Evolutionary conservation across 2,329 filamentous ascomycete genomes (phyloP), one percentile per base, ranked within the genome.

Genomic region (Fusarium sp.): DNA sequence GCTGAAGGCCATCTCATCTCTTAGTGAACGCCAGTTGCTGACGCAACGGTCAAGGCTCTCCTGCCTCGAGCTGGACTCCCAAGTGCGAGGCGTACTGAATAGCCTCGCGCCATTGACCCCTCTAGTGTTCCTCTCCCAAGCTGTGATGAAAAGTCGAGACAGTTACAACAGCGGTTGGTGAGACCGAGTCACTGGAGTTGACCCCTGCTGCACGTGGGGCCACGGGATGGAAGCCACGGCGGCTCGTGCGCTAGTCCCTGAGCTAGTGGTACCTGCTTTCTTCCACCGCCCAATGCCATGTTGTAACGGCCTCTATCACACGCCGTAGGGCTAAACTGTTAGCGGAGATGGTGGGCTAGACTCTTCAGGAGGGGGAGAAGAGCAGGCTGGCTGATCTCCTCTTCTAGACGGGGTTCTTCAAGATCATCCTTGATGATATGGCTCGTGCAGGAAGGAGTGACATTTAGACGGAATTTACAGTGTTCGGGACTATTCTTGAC

Each of bases 181-280:
- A 54, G 24, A 54, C 27, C 47, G 27, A 54, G 27, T 54, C 47
- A 14, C 47, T 54, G 27, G 47, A 31, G 27, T 14, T 31, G 27
- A 67, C 64, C 71, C 72, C 69, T 74, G 58, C 38, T n/a, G 29
- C 47, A 66, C 69, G 65, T 74, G 62, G 69, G 54, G 61, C 56
- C 27, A 31, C 29, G 22, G n/a, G 22, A 38, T 63, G n/a, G 27
- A 31, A 54, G 47, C 34, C 54, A 58, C 54, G 22, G 31, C 24
- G 42, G 22, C 40, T 27, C 27, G 29, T 45, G 59, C 59, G 40
- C 50, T 64, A 73, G 62, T 67, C 62, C 66, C 66, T 57, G 37
- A 35, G 34, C 71, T 74, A 73, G 64, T n/a, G 56, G 67, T 31
- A 31, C 22, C 64, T 67, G 74, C 56, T 59, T 52, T 59, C 24